Percentiles rank a stretch among this genome's conserved stretches.
Conservation (phyloP, 2,329 filamentous ascomycete genomes). For the Alternaria triticina region DNA sequence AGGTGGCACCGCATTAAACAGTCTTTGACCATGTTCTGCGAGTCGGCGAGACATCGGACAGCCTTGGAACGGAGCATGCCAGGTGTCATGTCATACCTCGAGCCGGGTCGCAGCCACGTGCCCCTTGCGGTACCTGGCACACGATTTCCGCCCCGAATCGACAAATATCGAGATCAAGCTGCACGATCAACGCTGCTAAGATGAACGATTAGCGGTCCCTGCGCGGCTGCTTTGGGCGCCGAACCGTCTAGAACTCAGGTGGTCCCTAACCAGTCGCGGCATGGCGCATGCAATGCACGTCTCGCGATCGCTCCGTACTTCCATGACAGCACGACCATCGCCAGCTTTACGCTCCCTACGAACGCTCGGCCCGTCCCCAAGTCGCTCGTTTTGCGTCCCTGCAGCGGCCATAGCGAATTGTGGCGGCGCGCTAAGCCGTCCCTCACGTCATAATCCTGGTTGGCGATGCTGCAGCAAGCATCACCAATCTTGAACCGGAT, state of each 20-base stretch:
- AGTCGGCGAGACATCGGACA: not conserved
- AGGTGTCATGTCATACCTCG: slow-evolving; percentile 6
- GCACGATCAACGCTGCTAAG: slow-evolving; percentile 4
- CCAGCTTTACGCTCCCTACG: slow-evolving; percentile 9
- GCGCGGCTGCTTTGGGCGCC: slow-evolving; percentile 8
- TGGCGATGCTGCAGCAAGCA: slow-evolving; percentile 28
- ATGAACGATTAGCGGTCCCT: slow-evolving; percentile 20
- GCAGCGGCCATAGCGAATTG: slow-evolving; percentile 27
- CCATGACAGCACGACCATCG: slow-evolving; percentile 40
- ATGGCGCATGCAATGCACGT: slow-evolving; percentile 16
- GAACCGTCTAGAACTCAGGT: slow-evolving; percentile 21
- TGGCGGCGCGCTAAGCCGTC: slow-evolving; percentile 13
- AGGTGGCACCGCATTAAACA: slow-evolving; percentile 7
- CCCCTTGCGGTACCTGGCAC: slow-evolving; percentile 8
- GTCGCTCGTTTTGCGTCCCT: slow-evolving; percentile 28
- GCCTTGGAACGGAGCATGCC: not conserved
- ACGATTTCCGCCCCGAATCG: slow-evolving; percentile 26
- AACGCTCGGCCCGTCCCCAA: slow-evolving; percentile 30
- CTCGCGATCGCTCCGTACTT: slow-evolving; percentile 36
- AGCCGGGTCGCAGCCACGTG: slow-evolving; percentile 10
- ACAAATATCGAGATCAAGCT: slow-evolving; percentile 18
- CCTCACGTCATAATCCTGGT: slow-evolving; percentile 27
- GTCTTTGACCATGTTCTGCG: not conserved
- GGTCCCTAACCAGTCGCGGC: slow-evolving; percentile 18
- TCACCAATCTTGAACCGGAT: slow-evolving; percentile 33